These are phyloP conservation scores for Vanderwaltozyma verrucispora DNA, from an alignment of 805 yeast species.

Conservation along the genomic window DNA sequence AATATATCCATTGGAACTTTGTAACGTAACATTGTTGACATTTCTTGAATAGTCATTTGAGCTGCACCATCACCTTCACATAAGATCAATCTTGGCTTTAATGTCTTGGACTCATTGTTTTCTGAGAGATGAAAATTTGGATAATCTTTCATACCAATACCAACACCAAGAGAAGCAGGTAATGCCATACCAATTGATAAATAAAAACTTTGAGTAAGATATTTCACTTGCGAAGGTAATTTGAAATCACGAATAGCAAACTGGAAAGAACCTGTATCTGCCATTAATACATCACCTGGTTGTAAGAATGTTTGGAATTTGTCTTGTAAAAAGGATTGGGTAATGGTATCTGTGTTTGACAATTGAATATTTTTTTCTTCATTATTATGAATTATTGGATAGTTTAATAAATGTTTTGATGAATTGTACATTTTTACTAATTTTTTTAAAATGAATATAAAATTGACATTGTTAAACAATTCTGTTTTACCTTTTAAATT, in stretches of 20 bases:
- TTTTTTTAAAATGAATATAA: slow-evolving; percentile 40
- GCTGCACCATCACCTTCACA: slow-evolving; percentile 95
- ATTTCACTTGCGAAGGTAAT: slow-evolving; percentile 44
- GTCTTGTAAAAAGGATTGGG: slow-evolving; percentile 37
- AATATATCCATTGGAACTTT: slow-evolving; percentile 58
- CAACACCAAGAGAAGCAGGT: slow-evolving; percentile 78
- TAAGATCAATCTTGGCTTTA: slow-evolving; percentile 48
- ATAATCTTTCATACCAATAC: slow-evolving; percentile 56
- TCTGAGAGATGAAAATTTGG: slow-evolving; percentile 18
- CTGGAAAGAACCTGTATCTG: slow-evolving; percentile 78
- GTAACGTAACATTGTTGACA: slow-evolving; percentile 51
- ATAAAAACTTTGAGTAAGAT: slow-evolving; percentile 62
- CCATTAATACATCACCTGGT: slow-evolving; percentile 61
- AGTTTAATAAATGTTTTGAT: no score
- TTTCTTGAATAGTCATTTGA: slow-evolving; percentile 87
- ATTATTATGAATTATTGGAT: slow-evolving; percentile 29
- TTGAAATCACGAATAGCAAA: slow-evolving; percentile 62
- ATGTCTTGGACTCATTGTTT: slow-evolving; percentile 5
- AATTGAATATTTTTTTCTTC: slow-evolving; percentile 15
- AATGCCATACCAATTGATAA: slow-evolving; percentile 84
- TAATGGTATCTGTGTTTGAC: slow-evolving; percentile 24
- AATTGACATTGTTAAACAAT: slow-evolving; percentile 33
- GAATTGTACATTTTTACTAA: slow-evolving; percentile 30
- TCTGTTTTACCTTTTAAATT: slow-evolving; percentile 4
- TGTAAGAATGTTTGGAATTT: slow-evolving; percentile 35